Percentiles rank a stretch among this genome's conserved stretches.
Evolutionary conservation across 148 eudicot genomes (phyloP).

Genomic region (Spergularia marina): DNA sequence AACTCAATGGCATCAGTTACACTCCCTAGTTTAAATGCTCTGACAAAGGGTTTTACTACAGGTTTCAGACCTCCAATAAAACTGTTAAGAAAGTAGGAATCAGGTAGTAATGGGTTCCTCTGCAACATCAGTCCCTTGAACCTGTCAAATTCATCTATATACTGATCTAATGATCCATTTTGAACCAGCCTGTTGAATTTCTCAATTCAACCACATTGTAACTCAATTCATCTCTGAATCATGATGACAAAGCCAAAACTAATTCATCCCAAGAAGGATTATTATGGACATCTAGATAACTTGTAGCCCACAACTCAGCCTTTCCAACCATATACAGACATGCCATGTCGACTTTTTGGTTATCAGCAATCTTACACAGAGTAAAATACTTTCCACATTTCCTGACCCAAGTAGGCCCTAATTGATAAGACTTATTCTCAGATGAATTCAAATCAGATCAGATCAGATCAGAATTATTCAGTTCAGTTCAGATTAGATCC

Average conservation of each 20-base stretch:
- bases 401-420: too few species aligned
- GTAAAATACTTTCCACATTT: too few species aligned
- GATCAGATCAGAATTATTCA: too few species aligned
- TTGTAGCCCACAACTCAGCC: neutral
- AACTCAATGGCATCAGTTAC: neutral
- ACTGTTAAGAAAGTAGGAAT: neutral
- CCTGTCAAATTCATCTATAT: neutral
- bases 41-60: neutral
- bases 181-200: neutral
- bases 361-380: neutral
- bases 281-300: neutral
- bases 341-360: neutral
- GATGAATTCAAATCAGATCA: too few species aligned
- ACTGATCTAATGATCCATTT: neutral
- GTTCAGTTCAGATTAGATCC: too few species aligned
- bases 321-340: neutral
- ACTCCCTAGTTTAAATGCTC: neutral
- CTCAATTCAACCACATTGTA: constrained; percentile 1
- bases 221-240: neutral
- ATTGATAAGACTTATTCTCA: too few species aligned
- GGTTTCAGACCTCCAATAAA: neutral
- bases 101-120: neutral
- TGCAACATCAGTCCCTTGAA: neutral
- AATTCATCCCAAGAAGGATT: neutral
- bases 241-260: neutral